Percentiles rank a stretch among this genome's conserved stretches.
Conservation (phyloP, 768 basidiomycete genomes). For the Suillus lakei region DNA sequence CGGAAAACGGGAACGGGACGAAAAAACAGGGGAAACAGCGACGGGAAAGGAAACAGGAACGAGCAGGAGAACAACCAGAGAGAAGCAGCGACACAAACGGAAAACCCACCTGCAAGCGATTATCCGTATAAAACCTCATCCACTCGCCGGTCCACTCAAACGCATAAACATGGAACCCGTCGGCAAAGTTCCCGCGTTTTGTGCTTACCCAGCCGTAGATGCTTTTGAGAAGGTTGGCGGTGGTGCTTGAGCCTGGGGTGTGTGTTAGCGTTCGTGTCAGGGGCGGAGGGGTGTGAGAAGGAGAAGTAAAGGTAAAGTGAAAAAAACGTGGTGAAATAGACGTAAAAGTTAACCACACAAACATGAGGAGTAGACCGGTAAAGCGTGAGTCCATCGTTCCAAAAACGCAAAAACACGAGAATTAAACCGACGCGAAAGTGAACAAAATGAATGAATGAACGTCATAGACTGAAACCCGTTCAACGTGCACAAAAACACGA, state of each 20-base stretch:
- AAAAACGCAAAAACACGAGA: too few species aligned
- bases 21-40: neutral
- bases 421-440: too few species aligned
- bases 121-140: constrained; percentile 60
- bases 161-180: constrained; percentile 56
- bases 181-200: constrained; percentile 50
- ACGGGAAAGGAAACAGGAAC: neutral
- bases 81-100: too few species aligned
- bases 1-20: neutral
- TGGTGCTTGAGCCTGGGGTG: constrained; percentile 12
- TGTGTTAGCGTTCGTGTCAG: constrained; percentile 4
- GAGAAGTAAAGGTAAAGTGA: neutral
- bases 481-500: too few species aligned
- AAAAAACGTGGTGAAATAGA: neutral
- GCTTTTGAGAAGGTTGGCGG: constrained; percentile 33
- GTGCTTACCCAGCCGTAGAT: constrained; percentile 42
- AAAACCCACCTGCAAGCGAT: constrained; percentile 38
- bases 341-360: too few species aligned
- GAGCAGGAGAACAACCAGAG: neutral
- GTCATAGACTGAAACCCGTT: too few species aligned
- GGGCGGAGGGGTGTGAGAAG: too few species aligned
- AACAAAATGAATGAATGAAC: too few species aligned
- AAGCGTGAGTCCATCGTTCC: too few species aligned
- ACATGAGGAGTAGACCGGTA: neutral
- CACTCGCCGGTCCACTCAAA: constrained; percentile 64